Base-by-base conservation (phyloP, 2,329 filamentous ascomycete species). In the Fusarium sp. region DNA sequence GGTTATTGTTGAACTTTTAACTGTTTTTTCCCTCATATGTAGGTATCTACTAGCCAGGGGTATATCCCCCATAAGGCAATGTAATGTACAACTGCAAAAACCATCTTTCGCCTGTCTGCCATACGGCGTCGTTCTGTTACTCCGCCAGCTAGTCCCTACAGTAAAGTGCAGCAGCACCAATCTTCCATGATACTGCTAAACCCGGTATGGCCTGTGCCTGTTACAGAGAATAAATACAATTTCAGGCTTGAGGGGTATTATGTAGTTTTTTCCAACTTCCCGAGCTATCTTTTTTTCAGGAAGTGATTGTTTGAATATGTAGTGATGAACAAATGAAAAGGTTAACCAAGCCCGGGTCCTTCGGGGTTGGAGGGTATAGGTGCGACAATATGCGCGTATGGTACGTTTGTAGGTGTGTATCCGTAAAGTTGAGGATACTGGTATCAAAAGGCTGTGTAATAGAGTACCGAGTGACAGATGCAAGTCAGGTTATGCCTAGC, bases 11-110 rank as follows among this genome's bases (percentile, higher is more conserved):
- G 23, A 63, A 75, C 70, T 66, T 74, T 74, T 70, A 62, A 74
- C 71, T 63, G 63, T 72, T 73, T 74, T 74, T 65, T 69, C 62
- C 72, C 72, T 74, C 72, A 67, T 72, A 38, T 75, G 70, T 70
- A 74, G 71, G 57, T 67, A 67, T 72, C 57, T 72, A 65, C 67
- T 74, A 72, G 72, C 68, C 40, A 67, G 60, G 64, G 64, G 41
- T 38, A 46, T 36, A 23, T 54, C 57, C 44, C 54, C 58, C 57
- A 20, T 12, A 37, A 40, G 59, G 52, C 51, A 67, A 65, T 41
- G 53, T 69, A 67, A 72, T 75, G 68, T 72, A 74, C 73, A 75
- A 67, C 56, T 58, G 67, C 65, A 61, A 70, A 62, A 70, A 45
- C 62, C 55, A 65, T 45, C 64, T 49, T 64, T 62, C 58, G 52